Evolutionary conservation across 179 eudicot species (phyloP).

Genomic region (Vitellaria paradoxa): DNA sequence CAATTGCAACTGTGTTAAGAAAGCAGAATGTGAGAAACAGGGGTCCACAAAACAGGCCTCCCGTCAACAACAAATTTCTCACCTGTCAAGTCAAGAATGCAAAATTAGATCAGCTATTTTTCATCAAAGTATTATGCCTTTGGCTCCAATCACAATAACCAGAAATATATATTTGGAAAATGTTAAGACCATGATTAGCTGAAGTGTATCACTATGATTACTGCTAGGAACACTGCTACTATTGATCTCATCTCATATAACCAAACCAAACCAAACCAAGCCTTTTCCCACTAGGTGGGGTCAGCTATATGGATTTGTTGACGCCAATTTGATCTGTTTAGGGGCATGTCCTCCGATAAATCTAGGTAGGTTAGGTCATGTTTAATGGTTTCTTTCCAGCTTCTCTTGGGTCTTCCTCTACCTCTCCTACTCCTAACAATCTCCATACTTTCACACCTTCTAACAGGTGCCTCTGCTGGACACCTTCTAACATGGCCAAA

Average conservation of each 20-base stretch:
- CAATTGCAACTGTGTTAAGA: conserved; percentile 22
- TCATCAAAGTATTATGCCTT: neutral
- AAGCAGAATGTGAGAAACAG: conserved; percentile 25
- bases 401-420: too few species aligned
- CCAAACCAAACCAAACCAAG: too few species aligned
- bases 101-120: neutral
- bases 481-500: too few species aligned
- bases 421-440: too few species aligned
- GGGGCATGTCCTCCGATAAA: too few species aligned
- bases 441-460: too few species aligned
- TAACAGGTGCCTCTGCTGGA: too few species aligned
- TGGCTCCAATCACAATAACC: neutral
- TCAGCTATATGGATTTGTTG: too few species aligned
- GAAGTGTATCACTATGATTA: neutral
- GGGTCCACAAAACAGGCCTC: conserved; percentile 24
- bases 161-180: neutral
- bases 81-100: conserved; percentile 15
- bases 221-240: neutral
- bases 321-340: too few species aligned
- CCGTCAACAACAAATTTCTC: conserved; percentile 22
- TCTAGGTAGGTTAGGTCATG: too few species aligned
- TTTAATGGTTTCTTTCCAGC: too few species aligned
- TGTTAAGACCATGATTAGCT: neutral
- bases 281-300: too few species aligned
- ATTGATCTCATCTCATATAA: neutral